Evolutionary conservation across 768 basidiomycete genomes (phyloP), one percentile per base, ranked within the genome.

Genomic region (Kwoniella mangroviensis): DNA sequence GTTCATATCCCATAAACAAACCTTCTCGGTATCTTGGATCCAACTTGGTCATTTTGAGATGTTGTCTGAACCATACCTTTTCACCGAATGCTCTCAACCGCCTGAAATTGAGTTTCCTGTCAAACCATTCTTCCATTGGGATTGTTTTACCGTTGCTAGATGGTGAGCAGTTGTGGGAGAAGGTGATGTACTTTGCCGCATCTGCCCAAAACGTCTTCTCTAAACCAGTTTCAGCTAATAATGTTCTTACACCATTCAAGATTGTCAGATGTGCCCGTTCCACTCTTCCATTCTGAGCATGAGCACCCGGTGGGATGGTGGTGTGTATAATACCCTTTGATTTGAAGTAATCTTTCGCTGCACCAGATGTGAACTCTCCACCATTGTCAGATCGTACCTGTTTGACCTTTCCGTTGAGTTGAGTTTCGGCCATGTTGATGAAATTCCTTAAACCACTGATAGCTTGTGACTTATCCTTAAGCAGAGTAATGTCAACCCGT

Each of bases 231-330:
- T 63, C 49, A 28, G 43, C 21, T 26, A 63, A 53, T 4, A 58
- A n/a, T 11, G 69, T 71, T 19, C 75, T 69, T 5, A 75, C 69
- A 22, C 58, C 54, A 54, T 75, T 73, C 7, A 69, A 24, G 41
- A 75, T 24, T 3, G 68, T 69, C 15, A 75, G 45, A 41, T 73
- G 62, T 17, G 71, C 69, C 19, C 75, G 55, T 57, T 75, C 75
- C 13, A 73, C 69, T 15, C 75, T 51, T 21, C 72, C 72, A 55
- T 75, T 75, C 28, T 70, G 65, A 41, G 68, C 63, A 56, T 75
- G 75, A 3, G 65, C 56, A 49, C 61, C 75, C 49, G 75, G 65
- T 19, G 74, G 74, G 3, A 67, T 62, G 13, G 59, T 45, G 34
- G 26, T 55, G 41, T 64, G 63, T 40, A 53, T 28, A 22, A 64